Conservation (phyloP, 192 early-diverging fungal genomes). For the Paraglomus brasilianum region DNA sequence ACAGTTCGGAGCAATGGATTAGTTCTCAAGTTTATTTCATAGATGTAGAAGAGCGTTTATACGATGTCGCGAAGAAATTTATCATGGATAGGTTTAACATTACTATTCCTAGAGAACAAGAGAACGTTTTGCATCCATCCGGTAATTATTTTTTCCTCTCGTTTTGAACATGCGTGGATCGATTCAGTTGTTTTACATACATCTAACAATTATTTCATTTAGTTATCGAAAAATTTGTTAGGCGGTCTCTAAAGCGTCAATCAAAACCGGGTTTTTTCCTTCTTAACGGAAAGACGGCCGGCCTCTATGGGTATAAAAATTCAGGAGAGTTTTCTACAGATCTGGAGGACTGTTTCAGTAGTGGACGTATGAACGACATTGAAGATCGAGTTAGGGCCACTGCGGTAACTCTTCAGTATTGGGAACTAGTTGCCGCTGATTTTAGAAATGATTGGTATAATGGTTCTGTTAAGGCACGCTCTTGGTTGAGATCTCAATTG, state of each 20-base stretch:
- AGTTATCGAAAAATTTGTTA: not conserved
- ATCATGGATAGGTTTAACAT: constrained; percentile 8
- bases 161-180: too few relatives aligned
- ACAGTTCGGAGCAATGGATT: constrained; percentile 10
- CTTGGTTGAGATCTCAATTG: constrained; percentile 24
- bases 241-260: not conserved
- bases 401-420: constrained; percentile 7
- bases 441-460: not conserved
- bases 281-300: not conserved
- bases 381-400: constrained; percentile 7
- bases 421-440: constrained; percentile 17
- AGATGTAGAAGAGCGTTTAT: constrained; percentile 22
- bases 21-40: constrained; percentile 7
- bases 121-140: too few relatives aligned
- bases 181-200: too few relatives aligned
- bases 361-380: not conserved
- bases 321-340: not conserved
- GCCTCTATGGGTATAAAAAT: constrained; percentile 1
- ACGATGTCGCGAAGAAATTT: constrained; percentile 1
- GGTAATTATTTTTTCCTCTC: too few relatives aligned
- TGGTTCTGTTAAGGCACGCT: not conserved
- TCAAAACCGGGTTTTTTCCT: not conserved
- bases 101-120: not conserved
- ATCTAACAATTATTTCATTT: too few relatives aligned
- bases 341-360: constrained; percentile 9